Evolutionary conservation across 495 filamentous ascomycete species (phyloP), one percentile per base, ranked within the genome.

Genomic region (Xylaria longipes): DNA sequence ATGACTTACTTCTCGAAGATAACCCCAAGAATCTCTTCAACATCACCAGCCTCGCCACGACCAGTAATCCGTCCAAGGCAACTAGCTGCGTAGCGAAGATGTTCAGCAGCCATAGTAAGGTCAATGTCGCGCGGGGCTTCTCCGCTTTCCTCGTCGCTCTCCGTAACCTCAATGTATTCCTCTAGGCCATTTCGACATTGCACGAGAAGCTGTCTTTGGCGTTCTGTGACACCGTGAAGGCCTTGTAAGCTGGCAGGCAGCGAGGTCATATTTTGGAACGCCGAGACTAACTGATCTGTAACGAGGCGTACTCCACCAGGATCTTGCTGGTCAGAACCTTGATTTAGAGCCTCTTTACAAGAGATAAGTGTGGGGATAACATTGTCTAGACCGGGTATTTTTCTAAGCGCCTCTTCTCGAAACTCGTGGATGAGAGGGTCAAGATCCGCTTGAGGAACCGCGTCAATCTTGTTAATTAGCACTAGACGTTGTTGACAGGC

Each of bases 21-120:
- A 48, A 98, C 95, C 1, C 97, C 97, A 70, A 99, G 82, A 2
- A 98, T 94, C 76, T 98, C 96, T 80, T 99, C 95, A 39, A 99
- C 93, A 86, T 99, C 96, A 2, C 94, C 94, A 52, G 87, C 88
- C 70, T 93, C 92, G 2, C 95, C 96, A 68, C 89, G 89, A 2
- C 96, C 96, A 5, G 94, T 98, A 71, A 98, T 97, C 73, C 90
- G 89, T 2, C 93, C 91, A 14, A 99, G 83, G 66, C 88, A 88
- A 41, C 91, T 90, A 3, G 94, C 97, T 17, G 95, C 95, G 58
- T 87, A 88, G 41, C 96, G 92, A 65, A 98, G 81, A 77, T 93
- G 88, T 80, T 99, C 96, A 0, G 96, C 97, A n/a, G 94, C 95
- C 57, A 95, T 84, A 4, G 98, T 97, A n/a, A 98, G 90, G 77